Base-by-base conservation (phyloP, 1,139 yeast species). In the Blastobotrys niveus region DNA sequence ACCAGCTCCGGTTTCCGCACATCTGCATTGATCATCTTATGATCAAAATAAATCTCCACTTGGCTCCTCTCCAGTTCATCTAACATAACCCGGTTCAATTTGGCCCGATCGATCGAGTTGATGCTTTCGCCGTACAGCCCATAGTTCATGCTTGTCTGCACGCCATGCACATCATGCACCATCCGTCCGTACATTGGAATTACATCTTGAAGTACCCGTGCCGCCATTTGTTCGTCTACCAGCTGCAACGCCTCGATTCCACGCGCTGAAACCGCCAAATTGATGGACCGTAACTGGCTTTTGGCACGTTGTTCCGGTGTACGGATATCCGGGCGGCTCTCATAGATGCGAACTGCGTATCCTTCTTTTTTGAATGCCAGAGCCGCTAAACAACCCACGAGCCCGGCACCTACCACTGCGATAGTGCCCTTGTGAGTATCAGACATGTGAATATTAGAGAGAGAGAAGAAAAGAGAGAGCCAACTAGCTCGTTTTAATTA, bases 121-220 rank as follows among this genome's bases (percentile, higher is more conserved):
- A 88, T 89, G 42, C 79, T 68, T 61, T 86, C 95, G 10, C 95
- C 95, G 57, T 79, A 75, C n/a, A 85, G 67, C 3, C 96, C 96
- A 60, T 89, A 89, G 34, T 70, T 57, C 57, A 87, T 95, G 25
- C 85, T 72, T 50, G 74, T 79, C 59, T 79, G 82, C 27, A 66
- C 65, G 0, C 95, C 96, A 9, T 71, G 57, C 18, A 64, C 46
- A 54, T 81, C 82, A 61, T 89, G 96, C 47, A 89, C 80, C 96
- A 88, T 88, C 37, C 96, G 70, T 1, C 95, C 96, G 40, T 75
- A 66, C 89, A 89, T 84, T 3, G 96, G 96, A 29, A 85, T 82
- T 17, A 84, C 75, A 38, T 77, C 76, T 33, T 70, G 66, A 53
- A 84, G 60, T 2, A 85, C 73, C 15, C 79, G 62, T 0, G 66